Conservation (phyloP, 2,329 filamentous ascomycete genomes). For the Penicillium fuscoglaucum region DNA sequence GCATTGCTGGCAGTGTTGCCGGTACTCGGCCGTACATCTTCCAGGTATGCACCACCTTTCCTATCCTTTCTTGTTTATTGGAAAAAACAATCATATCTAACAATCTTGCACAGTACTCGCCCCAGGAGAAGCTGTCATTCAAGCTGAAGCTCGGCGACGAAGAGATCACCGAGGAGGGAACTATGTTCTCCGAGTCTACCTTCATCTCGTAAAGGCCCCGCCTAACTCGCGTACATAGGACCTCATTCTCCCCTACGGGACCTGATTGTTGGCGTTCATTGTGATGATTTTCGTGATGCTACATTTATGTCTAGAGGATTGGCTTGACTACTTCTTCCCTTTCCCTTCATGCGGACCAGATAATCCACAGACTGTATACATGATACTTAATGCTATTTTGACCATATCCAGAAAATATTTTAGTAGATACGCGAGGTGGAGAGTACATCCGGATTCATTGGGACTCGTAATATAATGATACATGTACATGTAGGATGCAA, state of each 20-base stretch:
- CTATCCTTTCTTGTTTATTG: background rate
- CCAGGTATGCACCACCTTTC: constrained; percentile 61
- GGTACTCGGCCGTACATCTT: constrained; percentile 98
- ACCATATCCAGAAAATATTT: constrained; percentile 14
- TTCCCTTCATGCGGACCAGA: constrained; percentile 20
- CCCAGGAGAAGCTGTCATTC: constrained; percentile 65
- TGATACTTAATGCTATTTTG: constrained; percentile 34
- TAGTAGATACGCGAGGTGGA: background rate
- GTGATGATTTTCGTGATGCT: constrained; percentile 30
- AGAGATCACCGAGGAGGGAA: constrained; percentile 74
- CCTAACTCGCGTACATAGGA: constrained; percentile 32
- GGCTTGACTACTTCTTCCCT: constrained; percentile 22
- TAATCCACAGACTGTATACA: constrained; percentile 31
- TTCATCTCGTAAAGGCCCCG: constrained; percentile 70
- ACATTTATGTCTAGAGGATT: constrained; percentile 29
- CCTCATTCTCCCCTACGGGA: constrained; percentile 21
- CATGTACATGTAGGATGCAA: background rate
- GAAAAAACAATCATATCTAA: background rate
- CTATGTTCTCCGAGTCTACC: constrained; percentile 85
- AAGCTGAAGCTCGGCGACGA: constrained; percentile 84
- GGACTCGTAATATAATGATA: background rate
- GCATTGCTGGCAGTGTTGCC: constrained; percentile 80
- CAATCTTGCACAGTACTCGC: constrained; percentile 61
- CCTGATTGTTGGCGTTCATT: constrained; percentile 30
- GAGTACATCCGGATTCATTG: background rate